These are phyloP conservation scores for Synchytrium microbalum DNA, from an alignment of 371 early-diverging fungal species.

Conservation along the genomic window DNA sequence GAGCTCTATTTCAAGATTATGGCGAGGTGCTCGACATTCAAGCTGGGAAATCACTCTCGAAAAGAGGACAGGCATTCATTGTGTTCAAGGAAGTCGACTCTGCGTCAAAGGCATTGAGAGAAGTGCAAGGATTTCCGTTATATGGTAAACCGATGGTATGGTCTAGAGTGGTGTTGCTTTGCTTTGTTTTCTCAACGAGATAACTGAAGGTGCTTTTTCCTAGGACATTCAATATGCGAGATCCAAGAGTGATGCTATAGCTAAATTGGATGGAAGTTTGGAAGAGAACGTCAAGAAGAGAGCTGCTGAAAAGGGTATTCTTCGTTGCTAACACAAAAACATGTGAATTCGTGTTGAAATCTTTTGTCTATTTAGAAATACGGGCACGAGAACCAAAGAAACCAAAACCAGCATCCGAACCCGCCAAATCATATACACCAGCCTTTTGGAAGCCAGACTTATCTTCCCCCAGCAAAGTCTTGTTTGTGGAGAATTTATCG, in stretches of 20 bases:
- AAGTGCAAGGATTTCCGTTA: constrained; percentile 50
- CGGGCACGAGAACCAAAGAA: constrained; percentile 26
- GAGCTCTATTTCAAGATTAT: constrained; percentile 44
- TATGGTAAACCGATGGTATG: constrained; percentile 47
- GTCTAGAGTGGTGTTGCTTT: too few species aligned
- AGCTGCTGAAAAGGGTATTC: neutral
- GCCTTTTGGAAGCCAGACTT: too few species aligned
- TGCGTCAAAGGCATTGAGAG: constrained; percentile 49
- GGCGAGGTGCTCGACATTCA: constrained; percentile 61
- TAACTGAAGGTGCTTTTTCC: too few species aligned
- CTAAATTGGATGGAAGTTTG: too few species aligned
- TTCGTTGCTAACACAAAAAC: neutral
- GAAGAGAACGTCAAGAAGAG: too few species aligned
- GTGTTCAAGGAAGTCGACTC: constrained; percentile 52
- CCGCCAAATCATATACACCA: too few species aligned
- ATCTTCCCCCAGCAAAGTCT: constrained; percentile 73
- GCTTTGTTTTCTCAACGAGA: too few species aligned
- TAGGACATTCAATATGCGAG: too few species aligned
- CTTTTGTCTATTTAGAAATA: constrained; percentile 10
- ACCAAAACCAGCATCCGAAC: constrained; percentile 22
- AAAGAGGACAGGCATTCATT: constrained; percentile 80
- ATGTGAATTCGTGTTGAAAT: neutral
- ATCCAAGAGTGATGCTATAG: too few species aligned
- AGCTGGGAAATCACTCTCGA: constrained; percentile 55
- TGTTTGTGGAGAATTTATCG: constrained; percentile 88